phyloP scores from a whole-genome alignment of 768 basidiomycete genomes.

The Hericium rajendrae region DNA sequence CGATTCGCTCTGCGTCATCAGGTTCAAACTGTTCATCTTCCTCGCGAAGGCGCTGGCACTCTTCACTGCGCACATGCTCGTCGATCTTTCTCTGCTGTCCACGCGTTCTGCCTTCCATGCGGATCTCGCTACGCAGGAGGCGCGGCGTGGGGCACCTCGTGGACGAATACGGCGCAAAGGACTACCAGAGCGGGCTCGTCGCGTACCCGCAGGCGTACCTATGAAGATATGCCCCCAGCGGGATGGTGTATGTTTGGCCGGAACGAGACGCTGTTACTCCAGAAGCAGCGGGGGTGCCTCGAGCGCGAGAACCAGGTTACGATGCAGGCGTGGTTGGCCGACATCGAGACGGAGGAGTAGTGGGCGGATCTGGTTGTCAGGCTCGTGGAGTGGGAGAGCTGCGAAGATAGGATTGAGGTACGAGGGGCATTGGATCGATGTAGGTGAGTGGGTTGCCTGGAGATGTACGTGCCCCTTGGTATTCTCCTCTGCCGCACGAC shows the following conservation, averaged over 20 bases:
- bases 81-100: slow-evolving; percentile 32
- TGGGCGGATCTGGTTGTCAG: slow-evolving; percentile 41
- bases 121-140: slow-evolving; percentile 33
- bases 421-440: slow-evolving; percentile 1
- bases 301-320: slow-evolving; percentile 29
- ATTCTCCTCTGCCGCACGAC: too few species aligned
- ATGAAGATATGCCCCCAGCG: slow-evolving; percentile 27
- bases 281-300: slow-evolving; percentile 35
- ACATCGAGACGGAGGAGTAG: slow-evolving; percentile 39
- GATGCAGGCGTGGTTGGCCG: slow-evolving; percentile 32
- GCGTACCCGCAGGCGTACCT: slow-evolving; percentile 15
- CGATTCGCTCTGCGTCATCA: too few species aligned
- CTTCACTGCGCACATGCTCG: slow-evolving; percentile 35
- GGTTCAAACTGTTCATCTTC: slow-evolving; percentile 37
- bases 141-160: slow-evolving; percentile 27
- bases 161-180: slow-evolving; percentile 16
- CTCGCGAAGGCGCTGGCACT: slow-evolving; percentile 43
- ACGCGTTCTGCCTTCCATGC: slow-evolving; percentile 25
- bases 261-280: slow-evolving; percentile 25
- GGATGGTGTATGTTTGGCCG: slow-evolving; percentile 36
- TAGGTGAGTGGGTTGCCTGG: neutral
- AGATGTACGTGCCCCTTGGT: too few species aligned
- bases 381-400: slow-evolving; percentile 38
- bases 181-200: slow-evolving; percentile 25
- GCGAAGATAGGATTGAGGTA: slow-evolving; percentile 35